Percentiles rank a stretch among this genome's conserved stretches.
phyloP scores from a whole-genome alignment of 148 eudicot genomes.

The Silene conica region DNA sequence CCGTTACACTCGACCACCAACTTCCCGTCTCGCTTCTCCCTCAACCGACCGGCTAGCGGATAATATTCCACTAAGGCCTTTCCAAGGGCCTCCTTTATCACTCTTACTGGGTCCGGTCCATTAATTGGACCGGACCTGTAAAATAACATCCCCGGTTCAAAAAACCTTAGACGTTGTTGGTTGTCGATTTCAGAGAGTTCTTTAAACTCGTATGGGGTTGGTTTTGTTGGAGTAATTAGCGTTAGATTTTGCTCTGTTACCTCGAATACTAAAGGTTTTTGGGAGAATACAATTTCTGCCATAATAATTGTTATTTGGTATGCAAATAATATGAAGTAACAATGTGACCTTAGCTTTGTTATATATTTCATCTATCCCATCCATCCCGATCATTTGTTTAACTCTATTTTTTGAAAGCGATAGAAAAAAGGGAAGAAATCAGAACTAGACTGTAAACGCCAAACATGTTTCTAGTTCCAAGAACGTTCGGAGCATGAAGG shows the following conservation, averaged over 20 bases:
- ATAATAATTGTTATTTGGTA: no score
- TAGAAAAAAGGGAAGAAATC: no score
- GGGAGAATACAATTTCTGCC: neutral
- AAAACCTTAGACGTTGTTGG: slow-evolving; percentile 32
- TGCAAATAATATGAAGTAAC: no score
- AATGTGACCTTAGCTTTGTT: no score
- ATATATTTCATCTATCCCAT: no score
- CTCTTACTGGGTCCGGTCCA: slow-evolving; percentile 23
- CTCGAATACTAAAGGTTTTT: slow-evolving; percentile 21
- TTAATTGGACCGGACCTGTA: slow-evolving; percentile 20
- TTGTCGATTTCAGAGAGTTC: slow-evolving; percentile 36
- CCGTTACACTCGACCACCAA: slow-evolving; percentile 31
- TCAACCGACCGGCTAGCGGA: slow-evolving; percentile 38
- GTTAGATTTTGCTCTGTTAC: slow-evolving; percentile 26
- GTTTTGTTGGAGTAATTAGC: slow-evolving; percentile 22
- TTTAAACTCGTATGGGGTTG: slow-evolving; percentile 33
- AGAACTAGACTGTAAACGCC: no score
- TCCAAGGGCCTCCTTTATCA: slow-evolving; percentile 32
- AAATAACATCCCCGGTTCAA: slow-evolving; percentile 29
- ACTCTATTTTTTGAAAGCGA: no score
- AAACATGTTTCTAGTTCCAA: no score
- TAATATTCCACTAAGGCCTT: slow-evolving; percentile 36
- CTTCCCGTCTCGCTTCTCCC: slow-evolving; percentile 25
- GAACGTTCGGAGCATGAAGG: no score
- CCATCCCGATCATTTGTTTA: no score